Evolutionary conservation across 352 stramenopile genomes (phyloP).

Genomic region (Phytopythium mirpurense): DNA sequence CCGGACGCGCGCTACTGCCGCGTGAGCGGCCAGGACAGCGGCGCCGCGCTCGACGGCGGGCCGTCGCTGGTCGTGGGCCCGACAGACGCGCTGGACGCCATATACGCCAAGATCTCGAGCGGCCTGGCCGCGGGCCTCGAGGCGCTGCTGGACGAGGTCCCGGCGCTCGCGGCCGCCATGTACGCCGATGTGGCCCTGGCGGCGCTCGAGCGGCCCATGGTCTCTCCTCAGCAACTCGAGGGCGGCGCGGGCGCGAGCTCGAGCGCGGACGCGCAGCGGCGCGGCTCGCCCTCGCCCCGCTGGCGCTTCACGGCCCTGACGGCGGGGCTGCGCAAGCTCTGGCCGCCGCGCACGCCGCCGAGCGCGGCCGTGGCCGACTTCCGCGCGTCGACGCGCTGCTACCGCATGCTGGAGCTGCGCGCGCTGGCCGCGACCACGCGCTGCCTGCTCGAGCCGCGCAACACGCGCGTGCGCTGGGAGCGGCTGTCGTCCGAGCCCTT

Average conservation of each 20-base stretch:
- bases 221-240: slow-evolving; percentile 25
- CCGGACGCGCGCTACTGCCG: slow-evolving; percentile 27
- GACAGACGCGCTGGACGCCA: slow-evolving; percentile 20
- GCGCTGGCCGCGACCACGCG: slow-evolving; percentile 20
- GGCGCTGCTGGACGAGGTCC: slow-evolving; percentile 21
- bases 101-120: slow-evolving; percentile 32
- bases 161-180: slow-evolving; percentile 12
- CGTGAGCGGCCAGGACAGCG: slow-evolving; percentile 27
- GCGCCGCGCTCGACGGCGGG: slow-evolving; percentile 2
- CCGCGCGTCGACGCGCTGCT: slow-evolving; percentile 28
- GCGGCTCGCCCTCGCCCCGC: slow-evolving; percentile 11
- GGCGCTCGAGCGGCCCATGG: background rate
- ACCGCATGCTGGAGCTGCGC: slow-evolving; percentile 30
- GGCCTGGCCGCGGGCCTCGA: slow-evolving; percentile 18
- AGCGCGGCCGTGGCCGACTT: slow-evolving; percentile 14
- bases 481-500: slow-evolving; percentile 19
- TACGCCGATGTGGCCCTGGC: slow-evolving; percentile 10
- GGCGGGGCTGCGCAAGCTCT: slow-evolving; percentile 31
- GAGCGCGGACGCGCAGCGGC: slow-evolving; percentile 17
- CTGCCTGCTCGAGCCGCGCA: slow-evolving; percentile 30
- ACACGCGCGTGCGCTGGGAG: slow-evolving; percentile 5
- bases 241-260: no score
- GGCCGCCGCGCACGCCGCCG: slow-evolving; percentile 33
- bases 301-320: slow-evolving; percentile 29
- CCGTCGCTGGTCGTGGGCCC: background rate